Percentiles rank a stretch among this genome's conserved stretches.
Evolutionary conservation across 2,329 filamentous ascomycete species (phyloP).

Genomic region (Diaporthe vaccinii): DNA sequence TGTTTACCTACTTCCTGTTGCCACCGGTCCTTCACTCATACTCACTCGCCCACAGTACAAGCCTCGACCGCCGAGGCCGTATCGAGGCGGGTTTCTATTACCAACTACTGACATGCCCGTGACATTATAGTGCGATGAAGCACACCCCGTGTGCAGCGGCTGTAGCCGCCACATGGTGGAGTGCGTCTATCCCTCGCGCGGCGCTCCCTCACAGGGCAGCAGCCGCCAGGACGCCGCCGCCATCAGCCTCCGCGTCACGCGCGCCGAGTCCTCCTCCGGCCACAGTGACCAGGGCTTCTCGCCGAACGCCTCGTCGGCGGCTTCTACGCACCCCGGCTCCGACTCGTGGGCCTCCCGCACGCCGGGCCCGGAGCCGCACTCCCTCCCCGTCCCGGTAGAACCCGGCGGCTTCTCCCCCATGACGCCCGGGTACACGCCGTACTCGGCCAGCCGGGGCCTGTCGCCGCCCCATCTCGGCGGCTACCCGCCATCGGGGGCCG

Average conservation of each 20-base stretch:
- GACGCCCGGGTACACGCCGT: slow-evolving; percentile 3
- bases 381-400: slow-evolving; percentile 12
- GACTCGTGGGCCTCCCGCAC: slow-evolving; percentile 5
- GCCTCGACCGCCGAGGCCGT: not conserved
- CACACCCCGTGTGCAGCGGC: slow-evolving; percentile 44
- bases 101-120: not conserved
- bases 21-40: not conserved
- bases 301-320: slow-evolving; percentile 36
- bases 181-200: slow-evolving; percentile 43
- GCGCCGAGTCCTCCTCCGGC: slow-evolving; percentile 43
- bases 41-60: not conserved
- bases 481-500: slow-evolving; percentile 3
- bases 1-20: not conserved
- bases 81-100: not conserved
- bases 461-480: slow-evolving; percentile 10
- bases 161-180: slow-evolving; percentile 46
- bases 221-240: not conserved
- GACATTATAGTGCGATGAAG: slow-evolving; percentile 45
- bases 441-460: not conserved
- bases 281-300: slow-evolving; percentile 43
- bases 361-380: not conserved
- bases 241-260: slow-evolving; percentile 25
- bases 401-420: slow-evolving; percentile 3
- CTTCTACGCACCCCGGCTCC: not conserved
- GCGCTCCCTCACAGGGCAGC: not conserved